These are phyloP conservation scores for Saitozyma sp. DNA, from an alignment of 768 basidiomycete species.

Conservation along the genomic window DNA sequence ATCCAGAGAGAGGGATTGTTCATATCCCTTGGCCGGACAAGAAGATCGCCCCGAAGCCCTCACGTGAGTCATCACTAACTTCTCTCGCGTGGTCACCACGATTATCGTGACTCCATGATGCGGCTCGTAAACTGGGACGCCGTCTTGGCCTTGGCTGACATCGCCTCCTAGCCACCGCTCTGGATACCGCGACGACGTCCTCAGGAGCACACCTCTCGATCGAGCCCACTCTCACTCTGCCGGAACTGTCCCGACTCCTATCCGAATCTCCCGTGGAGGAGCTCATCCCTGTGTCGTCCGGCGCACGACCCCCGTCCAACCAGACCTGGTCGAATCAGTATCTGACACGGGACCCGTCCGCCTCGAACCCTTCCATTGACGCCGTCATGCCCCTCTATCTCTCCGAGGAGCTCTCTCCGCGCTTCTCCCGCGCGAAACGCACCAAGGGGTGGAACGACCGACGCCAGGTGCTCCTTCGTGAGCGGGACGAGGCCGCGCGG, in stretches of 20 bases:
- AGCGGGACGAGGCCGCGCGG: slow-evolving; percentile 22
- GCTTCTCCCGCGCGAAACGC: slow-evolving; percentile 42
- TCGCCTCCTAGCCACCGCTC: too few species aligned
- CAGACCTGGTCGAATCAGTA: slow-evolving; percentile 24
- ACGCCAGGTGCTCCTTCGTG: slow-evolving; percentile 1
- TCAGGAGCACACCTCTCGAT: too few species aligned
- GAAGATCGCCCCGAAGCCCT: background rate
- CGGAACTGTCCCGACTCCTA: too few species aligned
- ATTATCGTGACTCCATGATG: too few species aligned
- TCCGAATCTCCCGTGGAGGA: slow-evolving; percentile 8
- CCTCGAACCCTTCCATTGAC: slow-evolving; percentile 24
- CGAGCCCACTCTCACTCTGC: too few species aligned
- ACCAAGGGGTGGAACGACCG: slow-evolving; percentile 37
- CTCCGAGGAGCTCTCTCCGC: slow-evolving; percentile 47
- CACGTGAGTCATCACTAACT: background rate
- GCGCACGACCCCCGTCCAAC: slow-evolving; percentile 15
- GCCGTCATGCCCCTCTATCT: slow-evolving; percentile 47
- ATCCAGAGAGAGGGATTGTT: slow-evolving; percentile 22
- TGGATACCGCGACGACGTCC: too few species aligned
- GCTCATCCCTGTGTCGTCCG: slow-evolving; percentile 3
- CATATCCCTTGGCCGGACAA: slow-evolving; percentile 32
- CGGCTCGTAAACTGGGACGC: too few species aligned
- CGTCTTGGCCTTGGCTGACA: too few species aligned
- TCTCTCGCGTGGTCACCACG: too few species aligned
- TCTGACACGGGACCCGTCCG: slow-evolving; percentile 14